Conservation (phyloP, 2,329 filamentous ascomycete genomes). For the Xylaria sp. region DNA sequence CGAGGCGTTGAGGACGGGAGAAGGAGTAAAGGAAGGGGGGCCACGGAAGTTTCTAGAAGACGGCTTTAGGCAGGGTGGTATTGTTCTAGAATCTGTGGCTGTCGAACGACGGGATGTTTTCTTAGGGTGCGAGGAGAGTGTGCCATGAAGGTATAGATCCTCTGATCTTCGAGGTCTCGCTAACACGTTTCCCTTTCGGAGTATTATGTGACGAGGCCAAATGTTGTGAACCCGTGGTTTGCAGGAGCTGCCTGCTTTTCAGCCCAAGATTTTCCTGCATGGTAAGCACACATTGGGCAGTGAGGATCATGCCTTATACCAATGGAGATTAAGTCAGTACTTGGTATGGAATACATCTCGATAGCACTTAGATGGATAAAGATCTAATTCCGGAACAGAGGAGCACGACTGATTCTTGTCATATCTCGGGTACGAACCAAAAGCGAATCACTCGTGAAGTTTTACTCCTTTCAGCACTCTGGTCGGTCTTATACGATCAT, state of each 20-base stretch:
- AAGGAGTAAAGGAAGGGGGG: neutral
- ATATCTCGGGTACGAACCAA: slow-evolving; percentile 16
- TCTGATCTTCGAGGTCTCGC: neutral
- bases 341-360: neutral
- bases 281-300: slow-evolving; percentile 20
- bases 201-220: neutral
- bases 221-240: slow-evolving; percentile 26
- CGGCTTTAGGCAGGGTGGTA: slow-evolving; percentile 9
- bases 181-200: neutral
- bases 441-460: slow-evolving; percentile 6
- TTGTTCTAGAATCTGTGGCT: slow-evolving; percentile 27
- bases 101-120: slow-evolving; percentile 1
- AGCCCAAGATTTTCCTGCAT: slow-evolving; percentile 5
- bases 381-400: neutral
- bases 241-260: slow-evolving; percentile 9
- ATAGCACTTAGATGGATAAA: neutral
- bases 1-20: neutral
- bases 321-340: neutral
- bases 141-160: neutral
- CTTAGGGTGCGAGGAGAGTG: neutral
- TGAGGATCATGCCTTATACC: neutral
- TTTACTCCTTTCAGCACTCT: slow-evolving; percentile 10
- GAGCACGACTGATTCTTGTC: slow-evolving; percentile 28
- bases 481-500: slow-evolving; percentile 12
- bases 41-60: slow-evolving; percentile 6